Conservation (phyloP, 2,329 filamentous ascomycete genomes). For the Elsinoe ampelina region DNA sequence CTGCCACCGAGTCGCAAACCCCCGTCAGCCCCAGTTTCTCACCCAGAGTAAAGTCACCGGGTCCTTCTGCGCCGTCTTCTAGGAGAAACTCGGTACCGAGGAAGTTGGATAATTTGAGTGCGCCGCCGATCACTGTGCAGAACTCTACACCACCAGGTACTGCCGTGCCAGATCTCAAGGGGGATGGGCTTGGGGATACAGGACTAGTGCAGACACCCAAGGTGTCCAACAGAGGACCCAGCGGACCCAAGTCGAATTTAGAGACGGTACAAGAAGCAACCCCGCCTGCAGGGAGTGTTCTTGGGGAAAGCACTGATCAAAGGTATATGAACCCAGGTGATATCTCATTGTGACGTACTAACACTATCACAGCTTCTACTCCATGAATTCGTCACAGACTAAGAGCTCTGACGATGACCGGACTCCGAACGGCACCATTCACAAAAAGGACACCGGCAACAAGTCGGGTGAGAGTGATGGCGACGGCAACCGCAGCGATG, state of each 20-base stretch:
- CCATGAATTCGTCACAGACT: slow-evolving; percentile 15
- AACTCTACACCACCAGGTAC: slow-evolving; percentile 33
- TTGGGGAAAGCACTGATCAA: slow-evolving; percentile 12
- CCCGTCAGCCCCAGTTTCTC: slow-evolving; percentile 65
- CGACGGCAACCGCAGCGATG: slow-evolving; percentile 47
- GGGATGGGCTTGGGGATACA: slow-evolving; percentile 31
- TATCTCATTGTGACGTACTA: neutral
- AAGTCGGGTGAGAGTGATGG: slow-evolving; percentile 51
- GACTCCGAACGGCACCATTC: slow-evolving; percentile 22
- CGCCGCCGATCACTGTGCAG: slow-evolving; percentile 39
- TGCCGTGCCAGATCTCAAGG: slow-evolving; percentile 25
- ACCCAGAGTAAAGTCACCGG: slow-evolving; percentile 67
- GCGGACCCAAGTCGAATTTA: slow-evolving; percentile 33
- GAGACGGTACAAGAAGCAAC: slow-evolving; percentile 49
- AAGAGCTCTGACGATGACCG: slow-evolving; percentile 31
- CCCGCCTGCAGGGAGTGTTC: slow-evolving; percentile 10
- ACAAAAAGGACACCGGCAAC: slow-evolving; percentile 36
- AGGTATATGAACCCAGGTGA: neutral
- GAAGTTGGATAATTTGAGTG: slow-evolving; percentile 35
- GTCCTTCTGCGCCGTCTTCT: slow-evolving; percentile 44
- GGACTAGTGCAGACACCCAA: slow-evolving; percentile 29
- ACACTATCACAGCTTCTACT: slow-evolving; percentile 3
- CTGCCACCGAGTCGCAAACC: slow-evolving; percentile 38
- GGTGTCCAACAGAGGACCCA: slow-evolving; percentile 29
- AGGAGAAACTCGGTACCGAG: slow-evolving; percentile 35